These are phyloP conservation scores for Schizonepeta tenuifolia DNA, from an alignment of 257 asterid species.

Conservation along the genomic window DNA sequence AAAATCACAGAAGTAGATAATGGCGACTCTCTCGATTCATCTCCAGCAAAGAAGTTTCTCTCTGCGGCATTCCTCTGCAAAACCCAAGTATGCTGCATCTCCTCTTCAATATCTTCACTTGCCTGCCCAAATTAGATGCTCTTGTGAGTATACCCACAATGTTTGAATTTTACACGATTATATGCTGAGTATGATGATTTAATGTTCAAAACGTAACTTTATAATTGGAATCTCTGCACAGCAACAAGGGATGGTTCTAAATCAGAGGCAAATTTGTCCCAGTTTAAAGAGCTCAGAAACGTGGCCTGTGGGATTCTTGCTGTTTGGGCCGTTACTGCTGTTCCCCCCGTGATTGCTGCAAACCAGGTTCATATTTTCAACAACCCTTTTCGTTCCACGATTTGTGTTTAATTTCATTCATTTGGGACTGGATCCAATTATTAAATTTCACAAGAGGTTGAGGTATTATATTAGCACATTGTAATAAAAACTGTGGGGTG, in stretches of 20 bases:
- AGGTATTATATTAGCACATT: too few species aligned
- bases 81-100: slow-evolving; percentile 20
- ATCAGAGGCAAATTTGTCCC: slow-evolving; percentile 34
- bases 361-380: slow-evolving; percentile 47
- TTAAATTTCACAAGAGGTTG: not conserved
- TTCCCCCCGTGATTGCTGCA: slow-evolving; percentile 86
- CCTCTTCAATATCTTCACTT: slow-evolving; percentile 35
- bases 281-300: slow-evolving; percentile 65
- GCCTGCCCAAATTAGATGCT: slow-evolving; percentile 52
- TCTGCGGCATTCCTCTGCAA: slow-evolving; percentile 34
- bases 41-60: slow-evolving; percentile 49
- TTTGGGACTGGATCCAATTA: not conserved
- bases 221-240: slow-evolving; percentile 25
- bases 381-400: not conserved
- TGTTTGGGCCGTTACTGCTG: slow-evolving; percentile 77
- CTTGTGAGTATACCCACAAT: slow-evolving; percentile 60
- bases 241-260: slow-evolving; percentile 46
- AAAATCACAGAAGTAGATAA: slow-evolving; percentile 26
- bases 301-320: slow-evolving; percentile 88
- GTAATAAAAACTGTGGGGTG: slow-evolving; percentile 18
- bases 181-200: not conserved
- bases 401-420: not conserved
- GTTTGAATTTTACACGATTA: not conserved
- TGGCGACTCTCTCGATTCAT: slow-evolving; percentile 61
- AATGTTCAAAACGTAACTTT: not conserved